phyloP scores from a whole-genome alignment of 208 protist species.

The Wallacemonas sp. region DNA sequence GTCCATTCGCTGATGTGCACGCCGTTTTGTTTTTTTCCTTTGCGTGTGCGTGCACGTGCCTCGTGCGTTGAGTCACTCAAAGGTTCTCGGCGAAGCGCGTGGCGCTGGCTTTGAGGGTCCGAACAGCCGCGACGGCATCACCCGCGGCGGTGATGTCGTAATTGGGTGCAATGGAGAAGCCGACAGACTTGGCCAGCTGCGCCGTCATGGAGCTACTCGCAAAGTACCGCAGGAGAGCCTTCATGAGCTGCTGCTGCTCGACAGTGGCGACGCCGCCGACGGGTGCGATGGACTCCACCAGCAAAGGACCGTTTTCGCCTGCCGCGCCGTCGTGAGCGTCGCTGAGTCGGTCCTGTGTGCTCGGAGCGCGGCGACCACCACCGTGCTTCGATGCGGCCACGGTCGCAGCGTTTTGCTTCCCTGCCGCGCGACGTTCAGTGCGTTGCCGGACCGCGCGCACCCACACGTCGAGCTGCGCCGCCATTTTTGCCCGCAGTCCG shows the following conservation, averaged over 20 bases:
- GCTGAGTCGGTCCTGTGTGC: not conserved
- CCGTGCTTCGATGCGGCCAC: not conserved
- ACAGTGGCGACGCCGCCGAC: constrained; percentile 38
- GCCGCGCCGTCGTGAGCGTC: not conserved
- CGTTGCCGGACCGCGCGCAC: not conserved
- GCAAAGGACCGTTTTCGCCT: not conserved
- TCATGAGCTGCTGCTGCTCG: constrained; percentile 54
- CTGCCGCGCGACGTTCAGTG: not conserved
- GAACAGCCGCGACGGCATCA: constrained; percentile 39
- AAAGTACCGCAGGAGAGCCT: constrained; percentile 33
- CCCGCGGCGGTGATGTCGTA: constrained; percentile 40
- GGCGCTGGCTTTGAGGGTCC: constrained; percentile 6
- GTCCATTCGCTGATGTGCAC: too few relatives aligned
- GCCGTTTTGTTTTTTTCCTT: too few relatives aligned
- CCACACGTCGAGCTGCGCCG: constrained; percentile 1
- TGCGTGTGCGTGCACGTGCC: too few relatives aligned
- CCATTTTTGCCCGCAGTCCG: constrained; percentile 2
- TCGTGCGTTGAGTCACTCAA: too few relatives aligned
- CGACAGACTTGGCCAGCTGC: constrained; percentile 43
- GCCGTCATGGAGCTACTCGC: constrained; percentile 25
- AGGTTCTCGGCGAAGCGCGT: constrained; percentile 9
- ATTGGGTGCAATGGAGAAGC: constrained; percentile 36
- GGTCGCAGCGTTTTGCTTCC: not conserved
- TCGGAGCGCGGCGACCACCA: not conserved
- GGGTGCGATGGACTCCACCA: constrained; percentile 17